These are phyloP conservation scores for Neurospora sp. DNA, from an alignment of 495 filamentous ascomycete genomes.

Conservation along the genomic window DNA sequence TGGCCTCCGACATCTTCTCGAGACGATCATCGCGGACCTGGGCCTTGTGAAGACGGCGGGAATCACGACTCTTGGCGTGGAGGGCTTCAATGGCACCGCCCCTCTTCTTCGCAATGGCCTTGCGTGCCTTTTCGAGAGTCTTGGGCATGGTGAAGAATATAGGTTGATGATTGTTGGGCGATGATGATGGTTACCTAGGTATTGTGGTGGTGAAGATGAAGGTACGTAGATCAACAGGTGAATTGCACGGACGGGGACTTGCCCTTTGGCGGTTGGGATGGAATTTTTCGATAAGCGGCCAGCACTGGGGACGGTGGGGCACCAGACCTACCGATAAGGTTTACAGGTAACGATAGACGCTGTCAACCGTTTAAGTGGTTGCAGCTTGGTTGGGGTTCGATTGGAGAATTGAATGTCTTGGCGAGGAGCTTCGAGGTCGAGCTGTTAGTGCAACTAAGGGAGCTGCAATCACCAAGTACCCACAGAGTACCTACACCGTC, in stretches of 20 bases:
- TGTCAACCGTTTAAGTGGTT: slow-evolving; percentile 11
- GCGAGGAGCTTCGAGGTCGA: neutral
- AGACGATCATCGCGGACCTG: slow-evolving; percentile 67
- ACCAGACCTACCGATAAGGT: slow-evolving; percentile 9
- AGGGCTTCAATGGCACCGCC: slow-evolving; percentile 54
- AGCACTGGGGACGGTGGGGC: slow-evolving; percentile 18
- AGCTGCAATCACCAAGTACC: neutral
- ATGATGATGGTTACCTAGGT: neutral
- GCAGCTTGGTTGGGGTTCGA: slow-evolving; percentile 1
- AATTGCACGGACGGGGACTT: neutral
- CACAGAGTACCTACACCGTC: neutral
- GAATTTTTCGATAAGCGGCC: neutral
- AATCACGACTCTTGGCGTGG: slow-evolving; percentile 77
- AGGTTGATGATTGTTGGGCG: neutral
- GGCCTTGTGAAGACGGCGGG: slow-evolving; percentile 61
- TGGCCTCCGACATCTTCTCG: slow-evolving; percentile 48
- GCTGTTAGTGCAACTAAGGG: neutral
- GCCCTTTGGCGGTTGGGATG: neutral
- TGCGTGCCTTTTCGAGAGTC: slow-evolving; percentile 66
- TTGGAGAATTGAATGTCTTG: neutral
- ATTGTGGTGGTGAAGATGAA: slow-evolving; percentile 1
- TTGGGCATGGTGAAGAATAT: slow-evolving; percentile 53
- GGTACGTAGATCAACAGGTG: neutral
- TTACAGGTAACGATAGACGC: neutral
- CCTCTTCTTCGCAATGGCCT: slow-evolving; percentile 73